Percentiles rank a stretch among this genome's conserved stretches.
Evolutionary conservation across 345 rosid genomes (phyloP).

Genomic region (Gossypium arboreum): DNA sequence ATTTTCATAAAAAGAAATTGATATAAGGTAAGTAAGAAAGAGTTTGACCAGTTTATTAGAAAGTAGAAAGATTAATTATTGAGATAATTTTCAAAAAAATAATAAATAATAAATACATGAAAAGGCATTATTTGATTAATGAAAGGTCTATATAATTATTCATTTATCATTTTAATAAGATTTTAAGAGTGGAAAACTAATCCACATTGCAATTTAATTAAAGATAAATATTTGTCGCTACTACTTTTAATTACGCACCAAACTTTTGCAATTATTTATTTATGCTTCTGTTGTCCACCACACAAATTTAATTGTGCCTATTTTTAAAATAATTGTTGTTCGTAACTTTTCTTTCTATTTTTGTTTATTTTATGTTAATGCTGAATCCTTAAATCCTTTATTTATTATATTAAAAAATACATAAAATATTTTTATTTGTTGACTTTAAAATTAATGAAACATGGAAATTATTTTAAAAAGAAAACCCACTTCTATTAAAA

Average conservation of each 20-base stretch:
- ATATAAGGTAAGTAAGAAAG: too few species aligned
- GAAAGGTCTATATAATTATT: background rate
- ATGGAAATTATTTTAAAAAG: too few species aligned
- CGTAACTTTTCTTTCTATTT: background rate
- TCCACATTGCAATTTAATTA: background rate
- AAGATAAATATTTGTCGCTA: background rate
- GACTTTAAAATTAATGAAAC: too few species aligned
- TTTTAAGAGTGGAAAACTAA: background rate
- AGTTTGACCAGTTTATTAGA: background rate
- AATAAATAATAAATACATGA: background rate
- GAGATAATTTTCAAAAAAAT: too few species aligned
- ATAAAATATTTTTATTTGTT: too few species aligned
- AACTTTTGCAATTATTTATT: background rate
- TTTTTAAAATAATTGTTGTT: too few species aligned
- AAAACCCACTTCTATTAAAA: too few species aligned
- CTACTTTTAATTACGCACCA: background rate
- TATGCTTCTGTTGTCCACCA: background rate
- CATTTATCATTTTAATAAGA: background rate
- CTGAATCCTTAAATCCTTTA: too few species aligned
- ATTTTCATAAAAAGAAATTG: too few species aligned
- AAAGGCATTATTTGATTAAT: constrained; percentile 1
- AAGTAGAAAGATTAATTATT: too few species aligned
- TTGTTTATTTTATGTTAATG: background rate
- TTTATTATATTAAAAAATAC: too few species aligned
- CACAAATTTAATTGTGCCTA: too few species aligned